Base-by-base conservation (phyloP, 345 rosid species). In the Mercurialis annua region DNA sequence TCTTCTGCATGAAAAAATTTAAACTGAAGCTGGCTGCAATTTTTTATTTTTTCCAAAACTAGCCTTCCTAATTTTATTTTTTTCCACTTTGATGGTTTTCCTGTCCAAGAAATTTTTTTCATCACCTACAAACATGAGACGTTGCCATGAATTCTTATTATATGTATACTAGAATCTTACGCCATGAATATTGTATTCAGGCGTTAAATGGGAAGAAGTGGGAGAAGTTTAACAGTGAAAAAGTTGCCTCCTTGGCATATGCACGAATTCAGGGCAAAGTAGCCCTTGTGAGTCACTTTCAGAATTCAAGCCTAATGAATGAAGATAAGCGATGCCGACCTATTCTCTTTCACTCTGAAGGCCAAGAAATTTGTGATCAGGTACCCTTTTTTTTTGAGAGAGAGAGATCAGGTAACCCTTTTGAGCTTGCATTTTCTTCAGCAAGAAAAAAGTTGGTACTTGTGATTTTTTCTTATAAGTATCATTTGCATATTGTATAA, bases 171-270 rank as follows among this genome's bases (percentile, higher is more conserved):
- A 42, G 44, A 34, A 34, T 40, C 44, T 40, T 40, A 44, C 24
- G 59, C 20, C 36, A 14, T 9, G 10, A 33, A 50, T 5, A 51
- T 46, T 40, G 33, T 67, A 46, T 78, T 75, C 81, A 92, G 98
- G 88, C 87, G 24, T 90, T 92, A 71, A 87, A 79, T 70, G 98
- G 95, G 71, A 90, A 87, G 81, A 83, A 75, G 80, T 92, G 98
- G 98, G 95, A 92, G 81, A 92, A 92, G 78, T 92, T 92, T 78
- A 88, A 92, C 66, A 92, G 98, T 60, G 98, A 91, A 68, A 92
- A 92, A 81, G 91, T 85, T 73, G 95, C 98, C 26, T 83, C 90
- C 6, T 66, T 92, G 71, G 96, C 92, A 63, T 92, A 92, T 77
- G 96, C 96, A 44, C 82, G 89, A 73, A 92, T 92, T 76, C 98